phyloP scores from a whole-genome alignment of 2,329 filamentous ascomycete species.

The Penicillium sp. region DNA sequence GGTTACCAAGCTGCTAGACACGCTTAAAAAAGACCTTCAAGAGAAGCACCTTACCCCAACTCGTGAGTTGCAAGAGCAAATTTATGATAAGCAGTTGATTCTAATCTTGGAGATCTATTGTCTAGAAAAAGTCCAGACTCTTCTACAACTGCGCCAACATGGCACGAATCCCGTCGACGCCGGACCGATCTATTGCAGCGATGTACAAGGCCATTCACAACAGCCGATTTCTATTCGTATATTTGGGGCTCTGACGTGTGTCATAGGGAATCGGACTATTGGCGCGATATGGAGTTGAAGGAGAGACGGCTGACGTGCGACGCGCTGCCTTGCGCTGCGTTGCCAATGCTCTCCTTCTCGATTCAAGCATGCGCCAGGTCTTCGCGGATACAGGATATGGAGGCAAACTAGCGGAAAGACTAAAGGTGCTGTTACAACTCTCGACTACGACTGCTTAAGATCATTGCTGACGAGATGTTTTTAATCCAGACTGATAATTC shows the following conservation, averaged over 20 bases:
- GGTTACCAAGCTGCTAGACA: slow-evolving; percentile 66
- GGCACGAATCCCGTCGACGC: slow-evolving; percentile 73
- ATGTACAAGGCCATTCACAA: slow-evolving; percentile 55
- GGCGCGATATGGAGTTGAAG: slow-evolving; percentile 72
- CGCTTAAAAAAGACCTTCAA: slow-evolving; percentile 65
- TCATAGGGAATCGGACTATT: slow-evolving; percentile 74
- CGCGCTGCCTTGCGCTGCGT: slow-evolving; percentile 79
- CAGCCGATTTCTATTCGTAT: not conserved
- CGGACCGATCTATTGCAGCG: slow-evolving; percentile 80
- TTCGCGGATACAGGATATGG: slow-evolving; percentile 73
- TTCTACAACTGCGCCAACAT: slow-evolving; percentile 73
- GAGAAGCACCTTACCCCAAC: slow-evolving; percentile 61
- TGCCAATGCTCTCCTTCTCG: slow-evolving; percentile 79
- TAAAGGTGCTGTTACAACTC: slow-evolving; percentile 55
- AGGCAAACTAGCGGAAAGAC: slow-evolving; percentile 67
- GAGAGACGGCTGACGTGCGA: slow-evolving; percentile 63
- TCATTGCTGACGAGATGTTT: slow-evolving; percentile 12
- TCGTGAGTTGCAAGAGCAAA: slow-evolving; percentile 53
- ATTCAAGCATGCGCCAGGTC: slow-evolving; percentile 68
- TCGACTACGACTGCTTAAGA: not conserved
- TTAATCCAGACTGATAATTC: slow-evolving; percentile 63
- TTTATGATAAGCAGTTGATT: not conserved
- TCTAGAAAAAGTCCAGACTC: slow-evolving; percentile 45
- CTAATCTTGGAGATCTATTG: slow-evolving; percentile 7
- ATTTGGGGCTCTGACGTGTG: slow-evolving; percentile 14